Percentiles rank a stretch among this genome's conserved stretches.
phyloP scores from a whole-genome alignment of 495 filamentous ascomycete species.

The Barbatosphaeria neglecta region DNA sequence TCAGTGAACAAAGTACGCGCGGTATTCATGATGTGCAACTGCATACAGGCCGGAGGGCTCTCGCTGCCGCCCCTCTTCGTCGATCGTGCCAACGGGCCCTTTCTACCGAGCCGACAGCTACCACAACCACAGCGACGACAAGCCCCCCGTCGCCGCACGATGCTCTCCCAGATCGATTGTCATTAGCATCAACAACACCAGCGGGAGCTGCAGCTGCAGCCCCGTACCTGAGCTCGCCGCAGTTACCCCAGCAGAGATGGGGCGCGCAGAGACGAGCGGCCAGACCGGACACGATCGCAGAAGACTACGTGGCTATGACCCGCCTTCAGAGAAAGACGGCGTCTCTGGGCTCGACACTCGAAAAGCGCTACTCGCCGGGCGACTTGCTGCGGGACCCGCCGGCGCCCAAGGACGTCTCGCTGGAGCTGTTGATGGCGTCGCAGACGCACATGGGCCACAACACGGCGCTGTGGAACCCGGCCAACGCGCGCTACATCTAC shows the following conservation, averaged over 20 bases:
- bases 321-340: constrained; percentile 17
- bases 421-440: constrained; percentile 84
- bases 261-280: constrained; percentile 6
- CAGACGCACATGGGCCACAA: constrained; percentile 88
- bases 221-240: background rate
- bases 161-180: background rate
- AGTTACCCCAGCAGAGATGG: background rate
- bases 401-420: constrained; percentile 62
- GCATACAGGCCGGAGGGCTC: constrained; percentile 35
- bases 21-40: constrained; percentile 6
- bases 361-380: constrained; percentile 54
- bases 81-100: constrained; percentile 25
- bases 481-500: constrained; percentile 89
- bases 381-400: constrained; percentile 60
- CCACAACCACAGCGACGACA: constrained; percentile 2
- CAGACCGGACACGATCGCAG: constrained; percentile 17
- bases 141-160: background rate
- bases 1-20: background rate
- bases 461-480: constrained; percentile 89
- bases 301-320: constrained; percentile 11
- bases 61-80: constrained; percentile 23
- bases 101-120: constrained; percentile 10
- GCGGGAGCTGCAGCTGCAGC: background rate
- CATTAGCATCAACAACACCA: constrained; percentile 6
- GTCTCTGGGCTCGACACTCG: constrained; percentile 41